A percentile compares a stretch with the other conserved stretches of the same genome.
phyloP scores from a whole-genome alignment of 768 basidiomycete species.

The Collybia mongolica region DNA sequence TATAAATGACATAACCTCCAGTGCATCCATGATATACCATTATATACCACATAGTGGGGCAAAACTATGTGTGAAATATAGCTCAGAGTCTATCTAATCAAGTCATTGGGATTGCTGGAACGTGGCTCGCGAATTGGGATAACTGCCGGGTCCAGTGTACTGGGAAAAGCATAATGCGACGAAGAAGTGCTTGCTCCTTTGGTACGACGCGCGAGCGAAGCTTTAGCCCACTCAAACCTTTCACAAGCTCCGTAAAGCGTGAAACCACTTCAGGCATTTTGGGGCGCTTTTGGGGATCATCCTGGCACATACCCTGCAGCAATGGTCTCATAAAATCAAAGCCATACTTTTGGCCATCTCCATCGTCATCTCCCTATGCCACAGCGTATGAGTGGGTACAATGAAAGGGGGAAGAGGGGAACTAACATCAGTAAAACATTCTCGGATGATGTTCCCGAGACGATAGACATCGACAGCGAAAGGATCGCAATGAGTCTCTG shows the following conservation, averaged over 20 bases:
- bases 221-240: neutral
- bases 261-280: constrained; percentile 33
- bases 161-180: neutral
- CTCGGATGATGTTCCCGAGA: constrained; percentile 24
- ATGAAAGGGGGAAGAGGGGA: neutral
- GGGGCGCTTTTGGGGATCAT: constrained; percentile 33
- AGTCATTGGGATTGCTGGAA: no score
- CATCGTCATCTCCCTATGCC: neutral
- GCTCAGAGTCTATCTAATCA: no score
- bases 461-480: constrained; percentile 32
- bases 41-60: no score
- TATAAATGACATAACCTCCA: no score
- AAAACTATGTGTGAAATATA: no score
- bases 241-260: constrained; percentile 22
- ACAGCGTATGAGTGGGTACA: neutral
- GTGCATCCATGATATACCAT: no score
- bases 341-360: constrained; percentile 1
- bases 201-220: constrained; percentile 1
- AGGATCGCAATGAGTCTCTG: constrained; percentile 16
- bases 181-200: neutral
- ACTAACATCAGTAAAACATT: constrained; percentile 23
- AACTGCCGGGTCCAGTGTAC: constrained; percentile 2
- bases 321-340: constrained; percentile 31
- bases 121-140: no score
- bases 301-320: constrained; percentile 32